A percentile compares a stretch with the other conserved stretches of the same genome.
These are phyloP conservation scores for Carex scoparia DNA, from an alignment of 176 grass and related monocot species.

Conservation along the genomic window DNA sequence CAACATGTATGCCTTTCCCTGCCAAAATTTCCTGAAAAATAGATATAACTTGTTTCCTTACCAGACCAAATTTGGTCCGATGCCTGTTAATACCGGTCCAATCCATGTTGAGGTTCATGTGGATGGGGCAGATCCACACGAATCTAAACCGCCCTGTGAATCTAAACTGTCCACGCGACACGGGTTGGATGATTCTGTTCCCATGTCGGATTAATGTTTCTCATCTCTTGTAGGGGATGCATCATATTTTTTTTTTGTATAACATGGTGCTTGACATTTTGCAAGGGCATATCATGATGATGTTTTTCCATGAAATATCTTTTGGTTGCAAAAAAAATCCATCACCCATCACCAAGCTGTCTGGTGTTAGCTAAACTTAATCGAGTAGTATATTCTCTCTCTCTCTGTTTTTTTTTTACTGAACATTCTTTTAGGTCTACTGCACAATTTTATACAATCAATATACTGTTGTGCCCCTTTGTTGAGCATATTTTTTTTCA, in stretches of 20 bases:
- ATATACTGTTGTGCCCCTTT: not conserved
- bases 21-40: not conserved
- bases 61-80: too few species aligned
- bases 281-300: not conserved
- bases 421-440: not conserved
- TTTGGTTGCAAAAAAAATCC: not conserved
- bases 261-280: not conserved
- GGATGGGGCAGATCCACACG: too few species aligned
- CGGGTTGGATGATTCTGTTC: too few species aligned
- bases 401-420: not conserved
- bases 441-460: not conserved
- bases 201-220: not conserved
- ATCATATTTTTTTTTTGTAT: not conserved
- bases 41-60: not conserved
- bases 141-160: too few species aligned
- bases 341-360: not conserved
- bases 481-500: not conserved
- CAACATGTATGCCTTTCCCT: not conserved
- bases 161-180: too few species aligned
- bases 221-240: not conserved
- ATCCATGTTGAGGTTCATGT: too few species aligned
- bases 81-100: too few species aligned
- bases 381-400: not conserved
- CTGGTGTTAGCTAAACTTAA: not conserved
- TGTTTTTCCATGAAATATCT: not conserved